Percentiles rank a stretch among this genome's conserved stretches.
phyloP scores from a whole-genome alignment of 495 filamentous ascomycete genomes.

The Penicillium roqueforti region DNA sequence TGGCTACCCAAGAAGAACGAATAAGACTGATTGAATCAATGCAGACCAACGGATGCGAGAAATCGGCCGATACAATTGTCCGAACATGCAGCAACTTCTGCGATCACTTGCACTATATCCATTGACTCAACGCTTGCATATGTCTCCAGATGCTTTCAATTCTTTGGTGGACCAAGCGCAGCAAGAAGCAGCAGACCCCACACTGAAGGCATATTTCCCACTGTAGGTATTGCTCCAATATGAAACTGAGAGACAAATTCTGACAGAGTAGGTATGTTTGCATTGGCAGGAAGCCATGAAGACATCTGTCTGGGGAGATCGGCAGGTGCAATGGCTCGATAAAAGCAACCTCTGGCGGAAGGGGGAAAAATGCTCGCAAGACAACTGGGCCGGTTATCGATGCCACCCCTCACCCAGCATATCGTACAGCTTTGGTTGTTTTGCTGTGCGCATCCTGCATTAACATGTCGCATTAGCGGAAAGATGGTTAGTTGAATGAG shows the following conservation, averaged over 20 bases:
- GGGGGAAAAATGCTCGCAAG: neutral
- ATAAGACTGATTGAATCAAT: constrained; percentile 3
- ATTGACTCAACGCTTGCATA: constrained; percentile 50
- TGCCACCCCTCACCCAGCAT: neutral
- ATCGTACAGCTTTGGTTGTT: constrained; percentile 1
- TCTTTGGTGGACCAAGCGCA: constrained; percentile 63
- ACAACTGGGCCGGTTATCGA: neutral
- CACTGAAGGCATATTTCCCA: constrained; percentile 72
- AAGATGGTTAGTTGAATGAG: constrained; percentile 23
- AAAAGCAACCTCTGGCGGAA: neutral
- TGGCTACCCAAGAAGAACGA: neutral
- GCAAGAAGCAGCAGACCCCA: constrained; percentile 59
- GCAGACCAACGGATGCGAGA: constrained; percentile 57
- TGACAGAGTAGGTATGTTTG: constrained; percentile 50
- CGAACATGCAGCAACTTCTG: constrained; percentile 58
- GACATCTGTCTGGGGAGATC: neutral
- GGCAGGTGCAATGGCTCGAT: neutral
- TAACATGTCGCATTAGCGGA: constrained; percentile 17
- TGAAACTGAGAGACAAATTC: neutral
- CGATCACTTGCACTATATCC: constrained; percentile 62
- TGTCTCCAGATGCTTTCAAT: constrained; percentile 61
- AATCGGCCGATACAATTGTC: constrained; percentile 58
- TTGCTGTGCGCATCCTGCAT: constrained; percentile 15
- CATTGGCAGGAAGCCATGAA: constrained; percentile 51
- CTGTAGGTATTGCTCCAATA: constrained; percentile 48